phyloP scores from a whole-genome alignment of 2,329 filamentous ascomycete species.

The Fusarium anthophilum region DNA sequence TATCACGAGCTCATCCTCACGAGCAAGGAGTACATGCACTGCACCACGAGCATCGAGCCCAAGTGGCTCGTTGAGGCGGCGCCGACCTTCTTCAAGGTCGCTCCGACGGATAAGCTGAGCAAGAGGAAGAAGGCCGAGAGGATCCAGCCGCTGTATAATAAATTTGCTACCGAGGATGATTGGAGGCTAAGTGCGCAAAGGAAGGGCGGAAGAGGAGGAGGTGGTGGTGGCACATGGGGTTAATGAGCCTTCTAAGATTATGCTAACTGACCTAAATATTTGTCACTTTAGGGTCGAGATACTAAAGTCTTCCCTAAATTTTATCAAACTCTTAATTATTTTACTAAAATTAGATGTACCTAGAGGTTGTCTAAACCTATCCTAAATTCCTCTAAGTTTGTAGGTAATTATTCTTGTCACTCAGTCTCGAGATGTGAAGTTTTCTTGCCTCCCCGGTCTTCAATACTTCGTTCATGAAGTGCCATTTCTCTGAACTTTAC shows the following conservation, averaged over 20 bases:
- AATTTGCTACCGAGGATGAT: constrained; percentile 91
- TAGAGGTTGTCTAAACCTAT: not conserved
- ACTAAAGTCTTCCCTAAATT: not conserved
- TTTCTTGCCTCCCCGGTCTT: not conserved
- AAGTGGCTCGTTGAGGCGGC: constrained; percentile 95
- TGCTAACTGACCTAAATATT: not conserved
- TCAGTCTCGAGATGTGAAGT: not conserved
- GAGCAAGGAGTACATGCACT: constrained; percentile 98
- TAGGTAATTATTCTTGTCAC: not conserved
- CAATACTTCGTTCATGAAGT: not conserved
- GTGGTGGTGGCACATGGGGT: constrained; percentile 92
- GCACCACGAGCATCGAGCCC: constrained; percentile 90
- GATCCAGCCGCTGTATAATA: constrained; percentile 94
- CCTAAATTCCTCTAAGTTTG: not conserved
- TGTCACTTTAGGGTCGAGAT: not conserved
- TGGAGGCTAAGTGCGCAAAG: constrained; percentile 93
- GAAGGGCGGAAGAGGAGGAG: constrained; percentile 83
- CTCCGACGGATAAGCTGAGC: constrained; percentile 83
- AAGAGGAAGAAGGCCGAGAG: constrained; percentile 94
- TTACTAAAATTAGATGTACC: rapidly evolving
- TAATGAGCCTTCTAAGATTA: not conserved
- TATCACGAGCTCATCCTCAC: constrained; percentile 93
- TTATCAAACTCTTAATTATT: not conserved
- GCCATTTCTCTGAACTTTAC: not conserved
- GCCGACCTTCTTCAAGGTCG: constrained; percentile 99